A percentile compares a stretch with the other conserved stretches of the same genome.
Evolutionary conservation across 179 eudicot species (phyloP).

Genomic region (Spinacia oleracea): DNA sequence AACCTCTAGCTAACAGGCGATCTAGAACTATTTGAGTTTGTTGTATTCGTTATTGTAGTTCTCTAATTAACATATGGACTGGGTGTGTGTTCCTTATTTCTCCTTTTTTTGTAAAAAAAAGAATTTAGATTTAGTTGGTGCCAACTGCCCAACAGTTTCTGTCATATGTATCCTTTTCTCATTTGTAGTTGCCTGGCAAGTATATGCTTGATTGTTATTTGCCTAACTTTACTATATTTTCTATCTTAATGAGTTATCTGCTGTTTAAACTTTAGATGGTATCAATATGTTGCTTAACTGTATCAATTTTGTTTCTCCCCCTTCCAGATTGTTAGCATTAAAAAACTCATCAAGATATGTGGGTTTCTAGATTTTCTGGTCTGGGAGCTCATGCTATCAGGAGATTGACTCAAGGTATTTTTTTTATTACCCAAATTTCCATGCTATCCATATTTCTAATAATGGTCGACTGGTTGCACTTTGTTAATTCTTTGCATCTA

Average conservation of each 20-base stretch:
- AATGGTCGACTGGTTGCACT: not conserved
- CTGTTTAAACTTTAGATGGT: not conserved
- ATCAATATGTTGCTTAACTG: not conserved
- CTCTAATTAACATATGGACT: not conserved
- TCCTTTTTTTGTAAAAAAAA: not conserved
- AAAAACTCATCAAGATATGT: slow-evolving; percentile 34
- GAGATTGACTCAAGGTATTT: slow-evolving; percentile 37
- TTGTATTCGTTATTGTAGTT: not conserved
- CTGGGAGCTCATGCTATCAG: slow-evolving; percentile 45
- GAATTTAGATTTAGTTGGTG: not conserved
- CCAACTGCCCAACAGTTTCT: not conserved
- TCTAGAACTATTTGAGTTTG: not conserved
- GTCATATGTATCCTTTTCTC: not conserved
- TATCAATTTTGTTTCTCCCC: not conserved
- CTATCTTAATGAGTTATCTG: no score
- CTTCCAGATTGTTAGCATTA: slow-evolving; percentile 23
- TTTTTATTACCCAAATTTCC: not conserved
- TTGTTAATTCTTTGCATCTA: not conserved
- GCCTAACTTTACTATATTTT: not conserved
- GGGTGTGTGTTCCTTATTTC: not conserved
- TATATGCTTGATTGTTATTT: not conserved
- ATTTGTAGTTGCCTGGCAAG: not conserved
- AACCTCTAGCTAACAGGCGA: no score
- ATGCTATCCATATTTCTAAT: not conserved
- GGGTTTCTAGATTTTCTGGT: slow-evolving; percentile 37